These are phyloP conservation scores for Gorgonomyces haynaldii DNA, from an alignment of 192 early-diverging fungal genomes.

Conservation along the genomic window DNA sequence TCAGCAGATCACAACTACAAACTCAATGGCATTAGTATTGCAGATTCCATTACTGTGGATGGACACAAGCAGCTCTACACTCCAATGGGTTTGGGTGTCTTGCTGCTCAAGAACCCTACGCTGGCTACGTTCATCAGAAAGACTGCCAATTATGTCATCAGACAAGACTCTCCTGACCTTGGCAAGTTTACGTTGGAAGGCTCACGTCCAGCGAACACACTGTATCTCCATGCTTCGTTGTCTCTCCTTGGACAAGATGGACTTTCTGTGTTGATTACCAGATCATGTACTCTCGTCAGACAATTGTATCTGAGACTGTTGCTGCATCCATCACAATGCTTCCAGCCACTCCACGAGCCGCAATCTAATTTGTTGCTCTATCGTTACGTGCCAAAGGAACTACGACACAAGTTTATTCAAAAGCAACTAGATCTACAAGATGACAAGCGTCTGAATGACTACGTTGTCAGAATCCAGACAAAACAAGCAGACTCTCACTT, in stretches of 20 bases:
- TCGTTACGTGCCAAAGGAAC: constrained; percentile 28
- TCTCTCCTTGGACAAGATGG: constrained; percentile 37
- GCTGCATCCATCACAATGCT: constrained; percentile 20
- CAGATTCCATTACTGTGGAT: constrained; percentile 46
- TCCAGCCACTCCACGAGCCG: constrained; percentile 34
- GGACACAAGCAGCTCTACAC: constrained; percentile 54
- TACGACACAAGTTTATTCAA: constrained; percentile 24
- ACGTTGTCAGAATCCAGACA: not conserved
- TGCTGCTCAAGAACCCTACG: constrained; percentile 29
- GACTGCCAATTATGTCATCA: constrained; percentile 44
- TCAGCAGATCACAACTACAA: constrained; percentile 33
- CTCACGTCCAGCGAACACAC: constrained; percentile 34
- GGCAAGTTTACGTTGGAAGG: constrained; percentile 47
- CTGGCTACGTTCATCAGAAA: constrained; percentile 32
- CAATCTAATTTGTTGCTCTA: constrained; percentile 40
- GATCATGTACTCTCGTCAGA: constrained; percentile 28
- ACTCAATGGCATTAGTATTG: constrained; percentile 31
- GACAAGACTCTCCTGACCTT: constrained; percentile 32
- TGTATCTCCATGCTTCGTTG: constrained; percentile 42
- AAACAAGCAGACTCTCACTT: constrained; percentile 8
- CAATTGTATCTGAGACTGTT: constrained; percentile 30
- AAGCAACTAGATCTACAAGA: constrained; percentile 12
- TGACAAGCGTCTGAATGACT: constrained; percentile 11
- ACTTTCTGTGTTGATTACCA: constrained; percentile 41
- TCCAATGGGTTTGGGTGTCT: constrained; percentile 42